These are phyloP conservation scores for Daldinia vernicosa DNA, from an alignment of 495 filamentous ascomycete genomes.

Conservation along the genomic window DNA sequence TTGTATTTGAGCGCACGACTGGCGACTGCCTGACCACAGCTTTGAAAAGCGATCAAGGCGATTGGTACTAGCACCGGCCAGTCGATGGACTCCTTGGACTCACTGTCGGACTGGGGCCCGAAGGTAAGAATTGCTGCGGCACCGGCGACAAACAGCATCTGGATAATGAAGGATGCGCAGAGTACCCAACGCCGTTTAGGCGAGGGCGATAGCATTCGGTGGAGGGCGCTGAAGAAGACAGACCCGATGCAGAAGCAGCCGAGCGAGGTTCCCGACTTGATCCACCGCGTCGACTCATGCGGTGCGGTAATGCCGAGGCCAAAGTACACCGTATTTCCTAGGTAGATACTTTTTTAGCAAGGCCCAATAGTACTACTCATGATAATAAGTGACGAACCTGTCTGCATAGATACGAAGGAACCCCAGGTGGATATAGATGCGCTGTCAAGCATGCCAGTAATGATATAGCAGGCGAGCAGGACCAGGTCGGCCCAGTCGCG, in stretches of 20 bases:
- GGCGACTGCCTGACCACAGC: slow-evolving; percentile 73
- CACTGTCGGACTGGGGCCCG: slow-evolving; percentile 41
- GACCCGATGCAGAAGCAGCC: slow-evolving; percentile 73
- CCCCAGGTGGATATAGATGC: slow-evolving; percentile 77
- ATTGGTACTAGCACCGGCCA: slow-evolving; percentile 70
- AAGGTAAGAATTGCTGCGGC: slow-evolving; percentile 68
- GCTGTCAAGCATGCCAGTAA: slow-evolving; percentile 78
- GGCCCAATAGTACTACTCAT: neutral
- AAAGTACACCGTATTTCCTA: slow-evolving; percentile 76
- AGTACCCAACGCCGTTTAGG: slow-evolving; percentile 69
- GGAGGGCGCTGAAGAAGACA: slow-evolving; percentile 68
- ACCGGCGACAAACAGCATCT: slow-evolving; percentile 59
- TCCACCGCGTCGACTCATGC: slow-evolving; percentile 63
- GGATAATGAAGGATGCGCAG: slow-evolving; percentile 65
- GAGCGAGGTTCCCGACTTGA: slow-evolving; percentile 72
- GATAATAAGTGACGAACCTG: slow-evolving; percentile 53
- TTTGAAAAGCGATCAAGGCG: slow-evolving; percentile 73
- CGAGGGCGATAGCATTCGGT: slow-evolving; percentile 63
- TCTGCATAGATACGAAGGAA: slow-evolving; percentile 82
- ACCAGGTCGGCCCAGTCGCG: slow-evolving; percentile 67
- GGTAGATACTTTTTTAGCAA: neutral
- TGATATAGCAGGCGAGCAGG: slow-evolving; percentile 72
- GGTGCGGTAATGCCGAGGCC: slow-evolving; percentile 71
- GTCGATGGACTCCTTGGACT: slow-evolving; percentile 53
- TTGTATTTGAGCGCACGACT: slow-evolving; percentile 70